Evolutionary conservation across 305 asterid genomes (phyloP).

Genomic region (Striga hermonthica): DNA sequence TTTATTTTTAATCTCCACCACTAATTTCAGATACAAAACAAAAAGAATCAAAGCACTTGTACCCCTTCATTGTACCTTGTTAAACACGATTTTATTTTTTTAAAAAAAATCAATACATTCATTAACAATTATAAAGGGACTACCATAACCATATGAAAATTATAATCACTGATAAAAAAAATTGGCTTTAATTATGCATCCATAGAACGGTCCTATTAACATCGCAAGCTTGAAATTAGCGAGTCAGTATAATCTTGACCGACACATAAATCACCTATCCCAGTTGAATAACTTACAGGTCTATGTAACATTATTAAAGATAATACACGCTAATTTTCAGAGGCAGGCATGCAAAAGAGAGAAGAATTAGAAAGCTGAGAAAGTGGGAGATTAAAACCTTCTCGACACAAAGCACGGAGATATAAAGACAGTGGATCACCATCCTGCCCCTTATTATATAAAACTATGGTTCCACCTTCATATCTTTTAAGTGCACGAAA

Average conservation of each 20-base stretch:
- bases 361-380: conserved; percentile 18
- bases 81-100: too few species aligned
- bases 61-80: too few species aligned
- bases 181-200: too few species aligned
- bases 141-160: too few species aligned
- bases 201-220: background rate
- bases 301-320: conserved; percentile 12
- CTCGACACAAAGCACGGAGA: conserved; percentile 95
- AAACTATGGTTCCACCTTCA: conserved; percentile 75
- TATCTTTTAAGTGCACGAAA: conserved; percentile 77
- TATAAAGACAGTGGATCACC: conserved; percentile 97
- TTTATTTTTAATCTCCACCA: too few species aligned
- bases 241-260: conserved; percentile 8
- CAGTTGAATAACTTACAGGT: conserved; percentile 7
- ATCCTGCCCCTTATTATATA: conserved; percentile 71
- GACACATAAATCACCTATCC: conserved; percentile 1
- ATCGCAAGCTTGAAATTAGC: background rate
- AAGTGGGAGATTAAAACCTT: conserved; percentile 48
- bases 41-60: too few species aligned
- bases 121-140: too few species aligned
- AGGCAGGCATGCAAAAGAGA: conserved; percentile 13
- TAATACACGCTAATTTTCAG: conserved; percentile 6
- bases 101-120: too few species aligned
- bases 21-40: too few species aligned
- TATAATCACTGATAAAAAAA: too few species aligned